Percentiles rank a stretch among this genome's conserved stretches.
Conservation (phyloP, 768 basidiomycete species). For the Panaeolus papilionaceus region DNA sequence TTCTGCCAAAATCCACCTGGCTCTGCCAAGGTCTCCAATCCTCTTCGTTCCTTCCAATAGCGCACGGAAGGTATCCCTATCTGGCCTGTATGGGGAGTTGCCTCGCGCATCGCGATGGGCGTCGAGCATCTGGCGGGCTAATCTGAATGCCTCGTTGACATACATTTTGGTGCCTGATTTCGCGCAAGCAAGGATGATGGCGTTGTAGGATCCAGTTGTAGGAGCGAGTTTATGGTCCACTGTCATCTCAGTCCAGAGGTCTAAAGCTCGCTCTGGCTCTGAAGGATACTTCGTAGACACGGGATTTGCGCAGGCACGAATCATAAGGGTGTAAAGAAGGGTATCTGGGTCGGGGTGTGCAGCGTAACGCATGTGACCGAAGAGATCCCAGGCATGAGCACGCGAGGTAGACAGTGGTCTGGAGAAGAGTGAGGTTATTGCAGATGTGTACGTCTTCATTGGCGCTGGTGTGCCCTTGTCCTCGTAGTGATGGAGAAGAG, state of each 20-base stretch:
- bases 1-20: conserved; percentile 92
- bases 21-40: conserved; percentile 80
- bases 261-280: conserved; percentile 90
- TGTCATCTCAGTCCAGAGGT: conserved; percentile 94
- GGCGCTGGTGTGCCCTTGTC: conserved; percentile 64
- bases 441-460: conserved; percentile 73
- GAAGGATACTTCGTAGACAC: conserved; percentile 52
- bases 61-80: conserved; percentile 75
- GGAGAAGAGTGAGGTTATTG: conserved; percentile 65
- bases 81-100: conserved; percentile 61
- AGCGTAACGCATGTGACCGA: conserved; percentile 94
- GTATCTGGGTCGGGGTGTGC: conserved; percentile 84
- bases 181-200: conserved; percentile 83
- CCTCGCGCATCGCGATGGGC: conserved; percentile 70
- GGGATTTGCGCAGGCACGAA: conserved; percentile 78
- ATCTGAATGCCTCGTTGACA: conserved; percentile 82
- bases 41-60: conserved; percentile 92
- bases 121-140: conserved; percentile 89
- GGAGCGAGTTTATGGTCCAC: conserved; percentile 69
- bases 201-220: conserved; percentile 75
- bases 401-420: conserved; percentile 56
- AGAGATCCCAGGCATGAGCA: conserved; percentile 93
- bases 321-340: conserved; percentile 83
- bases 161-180: conserved; percentile 64
- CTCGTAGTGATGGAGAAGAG: conserved; percentile 78